Percentiles rank a stretch among this genome's conserved stretches.
phyloP scores from a whole-genome alignment of 768 basidiomycete genomes.

The Lactarius sp. region DNA sequence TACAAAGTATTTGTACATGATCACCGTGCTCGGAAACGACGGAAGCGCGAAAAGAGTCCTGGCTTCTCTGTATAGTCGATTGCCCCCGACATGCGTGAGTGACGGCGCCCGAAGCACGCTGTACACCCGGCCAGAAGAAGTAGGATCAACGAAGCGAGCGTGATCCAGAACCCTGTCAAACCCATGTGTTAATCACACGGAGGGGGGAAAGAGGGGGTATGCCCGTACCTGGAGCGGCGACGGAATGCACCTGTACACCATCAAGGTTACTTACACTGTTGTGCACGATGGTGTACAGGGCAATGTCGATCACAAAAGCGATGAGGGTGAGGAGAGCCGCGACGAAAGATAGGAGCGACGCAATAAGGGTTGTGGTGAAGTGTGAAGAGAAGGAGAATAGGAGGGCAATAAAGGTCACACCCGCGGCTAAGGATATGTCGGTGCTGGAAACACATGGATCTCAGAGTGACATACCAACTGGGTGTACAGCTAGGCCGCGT shows the following conservation, averaged over 20 bases:
- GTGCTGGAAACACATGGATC: background rate
- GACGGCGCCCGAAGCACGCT: slow-evolving; percentile 20
- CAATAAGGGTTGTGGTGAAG: slow-evolving; percentile 39
- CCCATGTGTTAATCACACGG: background rate
- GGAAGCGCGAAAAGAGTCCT: slow-evolving; percentile 6
- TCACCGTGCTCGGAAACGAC: background rate
- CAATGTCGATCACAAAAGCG: slow-evolving; percentile 73
- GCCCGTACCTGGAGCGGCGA: slow-evolving; percentile 56
- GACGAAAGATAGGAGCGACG: slow-evolving; percentile 55
- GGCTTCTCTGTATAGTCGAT: slow-evolving; percentile 13
- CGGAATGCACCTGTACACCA: slow-evolving; percentile 42
- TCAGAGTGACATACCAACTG: slow-evolving; percentile 47
- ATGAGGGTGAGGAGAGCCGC: slow-evolving; percentile 64
- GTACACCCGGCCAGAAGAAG: slow-evolving; percentile 18
- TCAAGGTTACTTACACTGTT: slow-evolving; percentile 51
- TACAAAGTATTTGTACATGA: background rate
- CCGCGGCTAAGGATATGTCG: slow-evolving; percentile 36
- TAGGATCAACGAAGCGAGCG: slow-evolving; percentile 19
- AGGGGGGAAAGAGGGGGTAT: slow-evolving; percentile 6
- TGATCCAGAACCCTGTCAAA: slow-evolving; percentile 21
- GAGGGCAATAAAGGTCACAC: slow-evolving; percentile 59
- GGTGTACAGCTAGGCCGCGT: slow-evolving; percentile 67
- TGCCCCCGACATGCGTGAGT: slow-evolving; percentile 21
- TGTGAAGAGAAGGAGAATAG: slow-evolving; percentile 57
- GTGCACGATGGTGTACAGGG: slow-evolving; percentile 58